A percentile compares a stretch with the other conserved stretches of the same genome.
Conservation (phyloP, 164 flowering plant species). For the Euptelea pleiosperma region DNA sequence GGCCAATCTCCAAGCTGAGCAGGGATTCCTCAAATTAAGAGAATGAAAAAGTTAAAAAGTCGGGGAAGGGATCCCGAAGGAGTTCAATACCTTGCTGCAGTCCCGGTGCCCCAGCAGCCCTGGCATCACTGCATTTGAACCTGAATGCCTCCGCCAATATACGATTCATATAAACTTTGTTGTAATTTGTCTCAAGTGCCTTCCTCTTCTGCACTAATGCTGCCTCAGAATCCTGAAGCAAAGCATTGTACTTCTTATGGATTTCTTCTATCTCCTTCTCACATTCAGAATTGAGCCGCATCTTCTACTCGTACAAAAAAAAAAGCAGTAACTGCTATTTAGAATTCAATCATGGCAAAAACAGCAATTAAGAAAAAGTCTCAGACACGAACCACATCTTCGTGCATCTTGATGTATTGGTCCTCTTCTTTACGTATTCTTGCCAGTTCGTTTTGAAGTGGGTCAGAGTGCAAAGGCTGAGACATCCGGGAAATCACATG, state of each 20-base stretch:
- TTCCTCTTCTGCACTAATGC: conserved; percentile 30
- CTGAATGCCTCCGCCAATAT: conserved; percentile 59
- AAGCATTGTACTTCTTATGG: conserved; percentile 45
- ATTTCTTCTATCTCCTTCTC: conserved; percentile 76
- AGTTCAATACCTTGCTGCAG: conserved; percentile 37
- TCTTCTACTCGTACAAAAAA: conserved; percentile 40
- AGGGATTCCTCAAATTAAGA: neutral
- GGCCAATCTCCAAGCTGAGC: neutral
- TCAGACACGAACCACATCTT: conserved; percentile 46
- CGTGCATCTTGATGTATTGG: conserved; percentile 31
- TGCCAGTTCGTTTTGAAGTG: conserved; percentile 58
- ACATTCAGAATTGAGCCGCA: conserved; percentile 42
- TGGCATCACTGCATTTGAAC: conserved; percentile 37
- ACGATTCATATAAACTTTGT: conserved; percentile 45
- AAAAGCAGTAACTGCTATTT: neutral
- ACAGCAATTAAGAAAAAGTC: neutral
- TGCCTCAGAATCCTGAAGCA: conserved; percentile 44
- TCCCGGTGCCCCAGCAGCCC: conserved; percentile 19
- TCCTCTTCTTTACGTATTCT: conserved; percentile 48
- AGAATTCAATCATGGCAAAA: conserved; percentile 2
- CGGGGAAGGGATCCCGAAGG: neutral
- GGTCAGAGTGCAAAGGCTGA: conserved; percentile 30
- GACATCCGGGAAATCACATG: conserved; percentile 19
- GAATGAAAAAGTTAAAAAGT: neutral
- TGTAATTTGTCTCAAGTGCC: conserved; percentile 37